These are phyloP conservation scores for Backusella westeae DNA, from an alignment of 192 early-diverging fungal species.

Conservation along the genomic window DNA sequence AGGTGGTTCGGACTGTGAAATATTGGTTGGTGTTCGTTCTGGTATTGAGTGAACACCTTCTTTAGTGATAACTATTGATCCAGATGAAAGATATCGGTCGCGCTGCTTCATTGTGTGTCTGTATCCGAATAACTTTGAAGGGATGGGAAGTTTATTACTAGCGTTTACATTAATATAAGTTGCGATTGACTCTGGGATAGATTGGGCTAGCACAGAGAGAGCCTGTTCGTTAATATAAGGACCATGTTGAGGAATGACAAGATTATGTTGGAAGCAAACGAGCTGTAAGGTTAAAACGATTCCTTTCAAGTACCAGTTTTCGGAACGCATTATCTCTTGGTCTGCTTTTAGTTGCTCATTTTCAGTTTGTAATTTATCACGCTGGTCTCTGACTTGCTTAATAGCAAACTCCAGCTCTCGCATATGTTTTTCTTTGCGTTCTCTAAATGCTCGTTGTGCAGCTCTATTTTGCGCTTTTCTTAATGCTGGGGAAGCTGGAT, in stretches of 20 bases:
- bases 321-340: conserved; percentile 40
- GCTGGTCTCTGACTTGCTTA: conserved; percentile 61
- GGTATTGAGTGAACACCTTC: conserved; percentile 11
- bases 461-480: conserved; percentile 82
- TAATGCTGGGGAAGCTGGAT: conserved; percentile 59
- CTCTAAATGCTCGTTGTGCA: conserved; percentile 85
- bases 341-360: conserved; percentile 43
- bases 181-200: conserved; percentile 21
- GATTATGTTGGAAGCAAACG: conserved; percentile 29
- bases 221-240: conserved; percentile 31
- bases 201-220: conserved; percentile 19
- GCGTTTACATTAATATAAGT: conserved; percentile 30
- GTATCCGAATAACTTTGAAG: conserved; percentile 19
- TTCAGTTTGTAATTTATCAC: conserved; percentile 45
- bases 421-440: conserved; percentile 80
- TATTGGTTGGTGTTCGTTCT: background rate
- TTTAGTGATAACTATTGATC: conserved; percentile 9
- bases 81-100: conserved; percentile 15
- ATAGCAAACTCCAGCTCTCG: conserved; percentile 72
- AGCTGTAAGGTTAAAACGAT: conserved; percentile 42
- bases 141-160: conserved; percentile 25
- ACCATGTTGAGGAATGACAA: conserved; percentile 31
- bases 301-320: conserved; percentile 52
- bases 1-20: background rate
- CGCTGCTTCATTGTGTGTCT: conserved; percentile 22